Evolutionary conservation across 106 monocot genomes (phyloP).

Genomic region (Xerophyta viscosa): DNA sequence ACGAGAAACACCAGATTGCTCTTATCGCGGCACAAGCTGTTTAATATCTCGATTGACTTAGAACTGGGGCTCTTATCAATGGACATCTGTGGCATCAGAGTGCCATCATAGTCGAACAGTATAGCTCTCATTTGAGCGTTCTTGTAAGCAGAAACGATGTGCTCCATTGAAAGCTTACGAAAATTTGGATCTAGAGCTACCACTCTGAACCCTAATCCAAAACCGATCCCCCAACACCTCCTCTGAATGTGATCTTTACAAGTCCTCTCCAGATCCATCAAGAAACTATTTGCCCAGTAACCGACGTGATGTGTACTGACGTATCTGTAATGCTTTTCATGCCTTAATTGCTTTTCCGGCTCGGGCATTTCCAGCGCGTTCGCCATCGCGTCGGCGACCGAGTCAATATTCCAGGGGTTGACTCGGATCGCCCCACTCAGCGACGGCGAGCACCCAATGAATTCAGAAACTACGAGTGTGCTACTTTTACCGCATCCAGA

Average conservation of each 20-base stretch:
- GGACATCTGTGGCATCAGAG: constrained; percentile 55
- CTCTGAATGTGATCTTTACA: constrained; percentile 48
- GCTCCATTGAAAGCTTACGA: constrained; percentile 57
- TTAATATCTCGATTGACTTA: constrained; percentile 35
- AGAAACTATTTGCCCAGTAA: constrained; percentile 68
- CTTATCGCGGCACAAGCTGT: constrained; percentile 42
- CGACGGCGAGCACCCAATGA: constrained; percentile 71
- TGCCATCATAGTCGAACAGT: constrained; percentile 66
- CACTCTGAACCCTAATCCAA: constrained; percentile 49
- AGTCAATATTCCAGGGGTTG: constrained; percentile 71
- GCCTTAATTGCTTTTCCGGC: constrained; percentile 52
- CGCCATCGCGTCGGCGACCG: constrained; percentile 62
- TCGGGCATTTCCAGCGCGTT: constrained; percentile 54
- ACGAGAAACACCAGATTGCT: constrained; percentile 60
- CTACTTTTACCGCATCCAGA: constrained; percentile 34
- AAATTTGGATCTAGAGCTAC: constrained; percentile 60
- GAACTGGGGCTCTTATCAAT: constrained; percentile 48
- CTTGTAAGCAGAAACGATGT: constrained; percentile 50
- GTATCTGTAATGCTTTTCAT: constrained; percentile 66
- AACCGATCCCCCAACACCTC: constrained; percentile 63
- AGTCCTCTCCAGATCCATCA: constrained; percentile 55
- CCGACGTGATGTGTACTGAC: constrained; percentile 71
- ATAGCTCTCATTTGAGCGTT: constrained; percentile 30
- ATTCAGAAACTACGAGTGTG: constrained; percentile 64
- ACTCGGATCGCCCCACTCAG: constrained; percentile 68